Evolutionary conservation across 2,329 filamentous ascomycete species (phyloP), one percentile per base, ranked within the genome.

Genomic region (Macrophomina pseudophaseolina): DNA sequence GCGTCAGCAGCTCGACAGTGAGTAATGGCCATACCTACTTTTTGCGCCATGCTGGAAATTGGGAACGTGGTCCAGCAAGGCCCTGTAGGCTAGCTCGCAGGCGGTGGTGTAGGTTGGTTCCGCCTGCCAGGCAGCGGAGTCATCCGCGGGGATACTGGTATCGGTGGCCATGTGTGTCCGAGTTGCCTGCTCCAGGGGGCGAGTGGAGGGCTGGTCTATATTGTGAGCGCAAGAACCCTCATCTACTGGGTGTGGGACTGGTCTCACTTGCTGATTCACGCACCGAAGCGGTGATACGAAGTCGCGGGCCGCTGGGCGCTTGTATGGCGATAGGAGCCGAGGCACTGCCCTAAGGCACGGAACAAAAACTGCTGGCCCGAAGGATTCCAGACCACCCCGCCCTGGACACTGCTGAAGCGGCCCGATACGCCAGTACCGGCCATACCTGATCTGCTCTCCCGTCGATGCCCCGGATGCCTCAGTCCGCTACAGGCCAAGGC

Each of bases 81-180:
- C 81, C 42, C 81, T 71, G 52, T 82, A 78, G 0, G 84, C 84
- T 30, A 77, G 76, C 4, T 77, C 71, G 9, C 80, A 81, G 28
- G 80, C 80, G 58, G 77, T 75, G 42, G 83, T 79, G n/a, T 86
- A 82, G 56, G 80, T 80, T 0, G 82, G 23, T 23, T 23, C 23
- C 23, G 23, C 23, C 23, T 23, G 23, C 23, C 23, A 23, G 23
- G 23, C 23, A 23, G 23, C 23, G 23, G 23, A 81, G 69, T 87
- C 86, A 71, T 87, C 75, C 69, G 84, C 86, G 80, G 87, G 88
- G 60, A 85, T 83, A 5, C 79, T 74, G 67, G 82, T 83, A 66
- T 72, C 75, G 51, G 58, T 9, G n/a, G 44, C 44, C 58, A 62
- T 62, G 58, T 23, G 14, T 16, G 38, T 12, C 7, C 16, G 35